A percentile compares a stretch with the other conserved stretches of the same genome.
Evolutionary conservation across 192 early-diverging fungal genomes (phyloP).

Genomic region (Rhizophagus sp.): DNA sequence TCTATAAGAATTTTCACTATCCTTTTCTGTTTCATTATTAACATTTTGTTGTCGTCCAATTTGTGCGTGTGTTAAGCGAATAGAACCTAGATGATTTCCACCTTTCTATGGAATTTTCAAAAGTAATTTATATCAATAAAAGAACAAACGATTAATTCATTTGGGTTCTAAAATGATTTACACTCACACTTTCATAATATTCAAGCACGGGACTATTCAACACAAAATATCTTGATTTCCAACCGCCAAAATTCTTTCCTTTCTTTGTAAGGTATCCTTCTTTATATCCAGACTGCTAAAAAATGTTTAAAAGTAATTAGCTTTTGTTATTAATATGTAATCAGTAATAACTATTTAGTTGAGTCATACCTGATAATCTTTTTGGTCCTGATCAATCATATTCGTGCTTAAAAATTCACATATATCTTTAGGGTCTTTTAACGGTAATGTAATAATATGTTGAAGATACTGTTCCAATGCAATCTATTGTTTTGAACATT

Average conservation of each 20-base stretch:
- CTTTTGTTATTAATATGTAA: background rate
- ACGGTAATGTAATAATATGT: slow-evolving; percentile 60
- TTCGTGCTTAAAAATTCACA: slow-evolving; percentile 79
- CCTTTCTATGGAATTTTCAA: slow-evolving; percentile 57
- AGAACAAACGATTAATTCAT: background rate
- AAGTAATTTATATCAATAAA: slow-evolving; percentile 5
- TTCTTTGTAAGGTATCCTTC: slow-evolving; percentile 90
- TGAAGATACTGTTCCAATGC: slow-evolving; percentile 85
- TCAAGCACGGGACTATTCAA: slow-evolving; percentile 68
- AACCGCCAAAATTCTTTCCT: slow-evolving; percentile 97
- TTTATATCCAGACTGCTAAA: slow-evolving; percentile 62
- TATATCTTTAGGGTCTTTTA: slow-evolving; percentile 63
- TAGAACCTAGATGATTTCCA: slow-evolving; percentile 68
- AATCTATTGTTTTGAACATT: slow-evolving; percentile 31
- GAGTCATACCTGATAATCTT: slow-evolving; percentile 19
- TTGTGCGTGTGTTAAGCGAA: slow-evolving; percentile 74
- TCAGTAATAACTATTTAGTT: background rate
- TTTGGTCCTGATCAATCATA: slow-evolving; percentile 52
- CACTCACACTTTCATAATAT: slow-evolving; percentile 78
- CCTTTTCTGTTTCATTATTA: slow-evolving; percentile 32
- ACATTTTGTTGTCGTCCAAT: slow-evolving; percentile 60
- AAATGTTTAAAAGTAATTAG: slow-evolving; percentile 23
- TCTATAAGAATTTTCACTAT: slow-evolving; percentile 66
- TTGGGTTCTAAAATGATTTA: background rate
- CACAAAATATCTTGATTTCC: slow-evolving; percentile 90